Base-by-base conservation (phyloP, 441 rosid genomes). In the Adansonia gregorii region DNA sequence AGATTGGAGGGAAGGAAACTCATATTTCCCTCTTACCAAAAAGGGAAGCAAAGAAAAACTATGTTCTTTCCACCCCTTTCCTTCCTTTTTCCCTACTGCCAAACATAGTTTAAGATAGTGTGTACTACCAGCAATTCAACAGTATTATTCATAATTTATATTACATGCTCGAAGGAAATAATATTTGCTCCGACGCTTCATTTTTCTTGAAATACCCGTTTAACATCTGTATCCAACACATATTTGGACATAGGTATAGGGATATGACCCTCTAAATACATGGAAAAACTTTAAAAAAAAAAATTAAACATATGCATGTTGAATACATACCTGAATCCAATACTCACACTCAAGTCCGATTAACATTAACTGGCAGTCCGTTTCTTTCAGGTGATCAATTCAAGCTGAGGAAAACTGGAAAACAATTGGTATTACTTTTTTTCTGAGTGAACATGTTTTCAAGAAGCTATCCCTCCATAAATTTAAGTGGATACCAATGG, bases 111-210 rank as follows among this genome's bases (percentile, higher is more conserved):
- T 10, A 51, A 8, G 24, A 51, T 15, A 14, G 10, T 24, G 15
- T 43, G 15, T 11, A 12, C 22, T 10, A 56, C 51, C 22, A 14
- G 8, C 74, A 71, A 31, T 2, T 43, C 65, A 39, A 55, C 49
- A 55, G 4, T 17, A 49, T 51, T 24, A 46, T 20, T 35, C 56
- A 14, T 24, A 2, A 11, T 67, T 24, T 19, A 67, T 45, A 67
- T 46, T 15, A 70, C 46, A 71, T 71, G 74, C 22, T 15, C 60
- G 27, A 71, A 52, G 75, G 48, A 71, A 31, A 71, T 69, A 48
- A 22, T 52, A 49, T 52, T 51, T 31, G 35, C 35, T 31, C 35
- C 35, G 2, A 31, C 35, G 3, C 2, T 31, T 31, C 35, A 31
- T 31, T 31, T 31, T 31, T 31, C 35, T 31, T 31, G 35, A 31